Conservation (phyloP, 495 filamentous ascomycete genomes). For the Talaromyces thailandensis region DNA sequence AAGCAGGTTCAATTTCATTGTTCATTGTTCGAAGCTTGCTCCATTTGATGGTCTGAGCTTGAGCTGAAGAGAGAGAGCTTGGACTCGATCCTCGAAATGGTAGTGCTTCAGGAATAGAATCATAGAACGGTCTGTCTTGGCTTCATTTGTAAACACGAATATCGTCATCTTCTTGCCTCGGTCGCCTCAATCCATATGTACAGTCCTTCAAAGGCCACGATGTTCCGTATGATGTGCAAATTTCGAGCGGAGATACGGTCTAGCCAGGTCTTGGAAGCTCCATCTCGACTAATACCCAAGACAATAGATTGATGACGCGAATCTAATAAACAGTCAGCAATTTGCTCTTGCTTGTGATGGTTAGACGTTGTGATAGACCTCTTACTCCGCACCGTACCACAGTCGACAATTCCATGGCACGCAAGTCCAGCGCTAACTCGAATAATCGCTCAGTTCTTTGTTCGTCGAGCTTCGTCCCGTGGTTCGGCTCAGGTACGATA, state of each 20-base stretch:
- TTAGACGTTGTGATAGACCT: neutral
- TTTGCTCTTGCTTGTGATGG: neutral
- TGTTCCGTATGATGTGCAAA: neutral
- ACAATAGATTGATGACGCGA: neutral
- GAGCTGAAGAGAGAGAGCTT: neutral
- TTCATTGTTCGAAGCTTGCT: neutral
- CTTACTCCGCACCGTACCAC: neutral
- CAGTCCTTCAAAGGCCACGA: neutral
- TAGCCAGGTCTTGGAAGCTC: neutral
- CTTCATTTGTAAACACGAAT: neutral
- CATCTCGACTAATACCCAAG: neutral
- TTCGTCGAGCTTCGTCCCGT: neutral
- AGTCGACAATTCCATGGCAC: neutral
- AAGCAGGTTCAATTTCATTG: neutral
- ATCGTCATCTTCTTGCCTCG: neutral
- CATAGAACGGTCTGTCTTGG: neutral
- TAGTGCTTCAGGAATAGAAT: neutral
- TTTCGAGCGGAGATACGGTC: neutral
- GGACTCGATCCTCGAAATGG: neutral
- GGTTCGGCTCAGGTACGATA: neutral
- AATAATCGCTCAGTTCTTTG: neutral
- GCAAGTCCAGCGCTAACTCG: neutral
- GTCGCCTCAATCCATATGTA: neutral
- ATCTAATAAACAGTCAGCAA: neutral
- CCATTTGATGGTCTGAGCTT: neutral